These are phyloP conservation scores for Spathaspora passalidarum DNA, from an alignment of 805 yeast genomes.

Conservation along the genomic window DNA sequence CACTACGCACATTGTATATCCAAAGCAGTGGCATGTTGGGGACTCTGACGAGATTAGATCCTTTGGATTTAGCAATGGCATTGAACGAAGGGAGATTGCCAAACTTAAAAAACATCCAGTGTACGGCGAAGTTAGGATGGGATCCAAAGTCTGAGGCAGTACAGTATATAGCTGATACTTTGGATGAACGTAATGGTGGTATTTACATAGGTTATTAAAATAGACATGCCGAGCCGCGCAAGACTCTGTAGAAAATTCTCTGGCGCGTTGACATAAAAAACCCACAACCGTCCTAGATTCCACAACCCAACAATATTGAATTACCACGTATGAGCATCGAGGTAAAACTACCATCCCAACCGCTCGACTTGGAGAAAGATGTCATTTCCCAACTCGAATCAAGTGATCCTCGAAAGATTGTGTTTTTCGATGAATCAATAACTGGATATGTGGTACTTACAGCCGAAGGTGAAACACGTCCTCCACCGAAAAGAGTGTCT, in stretches of 20 bases:
- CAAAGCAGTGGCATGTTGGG: slow-evolving; percentile 88
- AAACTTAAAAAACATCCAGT: slow-evolving; percentile 54
- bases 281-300: too few species aligned
- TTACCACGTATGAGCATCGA: slow-evolving; percentile 7
- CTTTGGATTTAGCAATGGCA: slow-evolving; percentile 86
- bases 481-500: slow-evolving; percentile 8
- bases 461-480: slow-evolving; percentile 1
- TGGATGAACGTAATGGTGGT: slow-evolving; percentile 80
- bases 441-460: slow-evolving; percentile 25
- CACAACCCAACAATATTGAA: neutral
- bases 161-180: slow-evolving; percentile 53
- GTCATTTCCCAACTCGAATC: slow-evolving; percentile 3
- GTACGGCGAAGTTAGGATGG: slow-evolving; percentile 87
- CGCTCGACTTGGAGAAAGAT: slow-evolving; percentile 4
- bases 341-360: slow-evolving; percentile 6
- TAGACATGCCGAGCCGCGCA: neutral
- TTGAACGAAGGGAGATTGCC: slow-evolving; percentile 77
- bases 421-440: slow-evolving; percentile 30
- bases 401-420: neutral
- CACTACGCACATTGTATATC: slow-evolving; percentile 61
- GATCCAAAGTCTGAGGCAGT: slow-evolving; percentile 46
- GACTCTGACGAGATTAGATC: slow-evolving; percentile 76
- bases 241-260: too few species aligned
- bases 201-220: slow-evolving; percentile 46
- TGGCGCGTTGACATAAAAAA: too few species aligned